Conservation (phyloP, 495 filamentous ascomycete species). For the Baudoinia panamericana region DNA sequence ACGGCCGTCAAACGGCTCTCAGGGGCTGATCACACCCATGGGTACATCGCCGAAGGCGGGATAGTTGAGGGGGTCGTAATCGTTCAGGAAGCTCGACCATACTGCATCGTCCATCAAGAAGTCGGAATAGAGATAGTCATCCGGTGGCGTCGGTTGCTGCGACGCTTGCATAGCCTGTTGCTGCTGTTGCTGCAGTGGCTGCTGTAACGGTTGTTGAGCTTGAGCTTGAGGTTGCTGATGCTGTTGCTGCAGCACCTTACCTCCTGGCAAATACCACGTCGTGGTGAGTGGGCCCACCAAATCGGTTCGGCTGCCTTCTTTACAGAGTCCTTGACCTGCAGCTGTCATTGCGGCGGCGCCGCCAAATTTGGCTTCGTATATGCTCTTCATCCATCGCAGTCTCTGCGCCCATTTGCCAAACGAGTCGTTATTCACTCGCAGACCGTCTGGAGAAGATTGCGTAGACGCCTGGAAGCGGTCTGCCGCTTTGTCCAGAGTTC, state of each 20-base stretch:
- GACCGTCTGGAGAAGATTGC: constrained; percentile 6
- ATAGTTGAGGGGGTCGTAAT: too few relatives aligned
- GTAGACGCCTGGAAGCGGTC: constrained; percentile 5
- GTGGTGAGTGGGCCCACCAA: not conserved
- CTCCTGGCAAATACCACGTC: not conserved
- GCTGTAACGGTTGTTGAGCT: not conserved
- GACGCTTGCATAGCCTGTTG: not conserved
- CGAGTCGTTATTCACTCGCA: constrained; percentile 12
- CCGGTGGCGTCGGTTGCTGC: constrained; percentile 15
- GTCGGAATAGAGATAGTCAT: constrained; percentile 11
- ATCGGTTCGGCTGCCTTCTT: not conserved
- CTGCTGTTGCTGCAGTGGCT: not conserved
- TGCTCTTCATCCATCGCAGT: constrained; percentile 13
- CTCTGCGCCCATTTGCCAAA: constrained; percentile 15
- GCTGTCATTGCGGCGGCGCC: too few relatives aligned
- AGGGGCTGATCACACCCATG: too few relatives aligned
- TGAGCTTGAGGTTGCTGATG: not conserved
- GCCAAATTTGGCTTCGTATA: constrained; percentile 17
- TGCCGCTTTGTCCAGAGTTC: constrained; percentile 6
- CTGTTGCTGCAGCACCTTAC: not conserved
- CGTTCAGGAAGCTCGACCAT: constrained; percentile 12
- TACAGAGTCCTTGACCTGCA: not conserved
- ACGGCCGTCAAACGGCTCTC: too few relatives aligned
- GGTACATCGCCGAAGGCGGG: too few relatives aligned
- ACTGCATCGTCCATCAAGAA: constrained; percentile 19